Conservation (phyloP, 192 early-diverging fungal species). For the Dissophora globulifera region DNA sequence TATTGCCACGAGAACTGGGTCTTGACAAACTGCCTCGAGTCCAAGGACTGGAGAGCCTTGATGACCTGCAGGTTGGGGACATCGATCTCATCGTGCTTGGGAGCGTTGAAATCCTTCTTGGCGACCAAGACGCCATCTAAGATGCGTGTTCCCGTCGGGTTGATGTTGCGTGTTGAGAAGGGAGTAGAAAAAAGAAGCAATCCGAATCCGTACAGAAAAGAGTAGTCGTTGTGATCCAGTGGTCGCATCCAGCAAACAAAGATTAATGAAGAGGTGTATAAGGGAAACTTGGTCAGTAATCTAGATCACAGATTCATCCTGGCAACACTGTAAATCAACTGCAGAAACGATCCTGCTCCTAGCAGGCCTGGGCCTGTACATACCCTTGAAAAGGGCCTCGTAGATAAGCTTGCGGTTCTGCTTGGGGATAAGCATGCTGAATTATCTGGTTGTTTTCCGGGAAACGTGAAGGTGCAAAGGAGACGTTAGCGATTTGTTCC, state of each 20-base stretch:
- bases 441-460: slow-evolving; percentile 34
- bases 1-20: slow-evolving; percentile 99
- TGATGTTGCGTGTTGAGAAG: not conserved
- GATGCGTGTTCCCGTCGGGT: not conserved
- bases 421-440: slow-evolving; percentile 96
- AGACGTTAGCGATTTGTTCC: slow-evolving; percentile 19
- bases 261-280: slow-evolving; percentile 27
- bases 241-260: slow-evolving; percentile 29
- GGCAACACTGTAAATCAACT: slow-evolving; percentile 3
- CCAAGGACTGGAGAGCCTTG: slow-evolving; percentile 97
- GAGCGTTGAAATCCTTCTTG: slow-evolving; percentile 98
- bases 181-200: too few relatives aligned
- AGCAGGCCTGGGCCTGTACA: slow-evolving; percentile 26
- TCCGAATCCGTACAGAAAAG: too few relatives aligned
- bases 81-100: slow-evolving; percentile 95
- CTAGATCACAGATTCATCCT: slow-evolving; percentile 35
- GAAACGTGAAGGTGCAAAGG: not conserved
- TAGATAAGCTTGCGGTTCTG: slow-evolving; percentile 97
- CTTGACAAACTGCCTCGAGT: slow-evolving; percentile 93
- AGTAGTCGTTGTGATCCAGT: slow-evolving; percentile 2
- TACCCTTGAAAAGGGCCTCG: slow-evolving; percentile 91
- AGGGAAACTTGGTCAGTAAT: slow-evolving; percentile 7
- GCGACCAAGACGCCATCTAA: slow-evolving; percentile 97
- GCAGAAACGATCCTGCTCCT: not conserved
- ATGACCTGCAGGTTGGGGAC: slow-evolving; percentile 99